A percentile compares a stretch with the other conserved stretches of the same genome.
Conservation (phyloP, 1,284 basidiomycete genomes). For the Prillingera fragicola region DNA sequence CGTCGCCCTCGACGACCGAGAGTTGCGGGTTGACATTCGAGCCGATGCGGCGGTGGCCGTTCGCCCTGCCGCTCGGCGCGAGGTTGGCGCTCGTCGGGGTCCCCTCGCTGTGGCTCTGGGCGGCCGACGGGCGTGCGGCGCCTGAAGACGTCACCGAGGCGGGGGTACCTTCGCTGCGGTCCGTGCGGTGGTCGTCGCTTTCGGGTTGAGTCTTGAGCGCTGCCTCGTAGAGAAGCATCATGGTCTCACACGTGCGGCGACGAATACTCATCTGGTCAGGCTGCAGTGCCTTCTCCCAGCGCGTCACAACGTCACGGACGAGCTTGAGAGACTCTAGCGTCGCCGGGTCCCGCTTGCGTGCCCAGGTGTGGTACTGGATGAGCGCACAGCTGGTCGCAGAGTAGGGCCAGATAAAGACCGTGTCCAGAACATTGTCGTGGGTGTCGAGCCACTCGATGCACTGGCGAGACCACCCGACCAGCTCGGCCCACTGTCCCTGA, state of each 20-base stretch:
- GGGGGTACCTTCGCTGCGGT: slow-evolving; percentile 46
- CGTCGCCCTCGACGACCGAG: slow-evolving; percentile 10
- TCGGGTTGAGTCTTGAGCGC: slow-evolving; percentile 61
- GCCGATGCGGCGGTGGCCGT: slow-evolving; percentile 3
- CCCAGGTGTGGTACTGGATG: slow-evolving; percentile 62
- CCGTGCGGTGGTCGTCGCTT: slow-evolving; percentile 25
- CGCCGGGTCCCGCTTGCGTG: slow-evolving; percentile 67
- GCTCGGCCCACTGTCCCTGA: slow-evolving; percentile 67
- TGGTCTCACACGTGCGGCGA: slow-evolving; percentile 74
- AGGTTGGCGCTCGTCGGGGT: slow-evolving; percentile 13
- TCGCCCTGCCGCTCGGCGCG: neutral
- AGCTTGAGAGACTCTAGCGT: slow-evolving; percentile 70
- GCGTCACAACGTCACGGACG: slow-evolving; percentile 70
- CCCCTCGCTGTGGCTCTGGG: slow-evolving; percentile 10
- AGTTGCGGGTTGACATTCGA: slow-evolving; percentile 1
- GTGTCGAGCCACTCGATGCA: slow-evolving; percentile 83
- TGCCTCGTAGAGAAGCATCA: slow-evolving; percentile 83
- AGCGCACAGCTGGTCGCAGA: slow-evolving; percentile 83
- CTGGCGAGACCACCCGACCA: slow-evolving; percentile 67
- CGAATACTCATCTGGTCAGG: slow-evolving; percentile 83
- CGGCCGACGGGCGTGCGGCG: slow-evolving; percentile 39
- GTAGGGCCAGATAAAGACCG: slow-evolving; percentile 79
- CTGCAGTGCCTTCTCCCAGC: slow-evolving; percentile 64
- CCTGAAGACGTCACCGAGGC: slow-evolving; percentile 56
- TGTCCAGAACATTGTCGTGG: slow-evolving; percentile 75